These are phyloP conservation scores for Sungouiozyma ichnusensis DNA, from an alignment of 805 yeast species.

Conservation along the genomic window DNA sequence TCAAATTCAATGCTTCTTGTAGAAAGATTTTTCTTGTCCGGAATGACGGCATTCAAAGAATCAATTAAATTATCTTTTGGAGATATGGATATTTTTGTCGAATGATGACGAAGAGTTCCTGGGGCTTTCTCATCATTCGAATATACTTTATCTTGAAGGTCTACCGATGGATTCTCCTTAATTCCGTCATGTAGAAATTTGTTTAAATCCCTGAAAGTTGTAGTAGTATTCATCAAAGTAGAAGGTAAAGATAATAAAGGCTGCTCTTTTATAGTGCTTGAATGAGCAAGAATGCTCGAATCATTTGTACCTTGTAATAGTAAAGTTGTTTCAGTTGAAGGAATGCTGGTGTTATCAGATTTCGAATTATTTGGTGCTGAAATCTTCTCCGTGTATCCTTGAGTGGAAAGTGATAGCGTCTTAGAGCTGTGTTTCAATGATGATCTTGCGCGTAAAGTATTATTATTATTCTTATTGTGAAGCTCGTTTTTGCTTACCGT, in stretches of 20 bases:
- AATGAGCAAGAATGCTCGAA: slow-evolving; percentile 21
- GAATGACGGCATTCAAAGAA: not conserved
- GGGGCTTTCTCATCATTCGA: not conserved
- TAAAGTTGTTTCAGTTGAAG: not conserved
- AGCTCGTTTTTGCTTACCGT: not conserved
- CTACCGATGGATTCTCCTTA: not conserved
- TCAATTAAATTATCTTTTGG: slow-evolving; percentile 4
- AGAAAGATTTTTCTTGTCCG: not conserved
- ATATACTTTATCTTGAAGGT: not conserved
- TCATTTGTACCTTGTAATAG: slow-evolving; percentile 5
- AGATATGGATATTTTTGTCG: slow-evolving; percentile 9
- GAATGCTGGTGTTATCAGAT: not conserved
- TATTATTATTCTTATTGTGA: not conserved
- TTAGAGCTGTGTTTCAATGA: not conserved
- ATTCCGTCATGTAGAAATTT: slow-evolving; percentile 13
- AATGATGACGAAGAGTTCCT: slow-evolving; percentile 9
- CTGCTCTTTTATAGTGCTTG: slow-evolving; percentile 16
- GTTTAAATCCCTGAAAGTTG: slow-evolving; percentile 22
- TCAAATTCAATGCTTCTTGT: slow-evolving; percentile 1
- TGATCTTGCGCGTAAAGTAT: not conserved
- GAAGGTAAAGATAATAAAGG: slow-evolving; percentile 17
- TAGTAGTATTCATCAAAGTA: slow-evolving; percentile 16
- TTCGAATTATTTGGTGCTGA: not conserved
- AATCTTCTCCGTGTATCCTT: not conserved
- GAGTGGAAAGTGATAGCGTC: not conserved